These are phyloP conservation scores for Lactarius vividus DNA, from an alignment of 768 basidiomycete species.

Conservation along the genomic window DNA sequence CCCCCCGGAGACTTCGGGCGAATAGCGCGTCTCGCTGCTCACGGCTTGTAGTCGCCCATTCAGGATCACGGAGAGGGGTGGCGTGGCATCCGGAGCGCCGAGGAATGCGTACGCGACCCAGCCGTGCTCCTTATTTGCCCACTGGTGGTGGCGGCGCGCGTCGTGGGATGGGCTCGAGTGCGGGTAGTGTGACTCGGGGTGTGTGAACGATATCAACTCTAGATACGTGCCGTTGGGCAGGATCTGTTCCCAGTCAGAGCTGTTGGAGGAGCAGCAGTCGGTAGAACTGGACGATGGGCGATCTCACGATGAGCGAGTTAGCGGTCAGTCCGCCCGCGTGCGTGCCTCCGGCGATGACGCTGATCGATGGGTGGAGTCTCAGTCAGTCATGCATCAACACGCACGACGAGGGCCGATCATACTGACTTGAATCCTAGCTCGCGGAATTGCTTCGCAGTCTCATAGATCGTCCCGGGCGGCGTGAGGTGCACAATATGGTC, in stretches of 20 bases:
- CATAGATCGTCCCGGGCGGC: slow-evolving; percentile 54
- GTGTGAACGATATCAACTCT: slow-evolving; percentile 66
- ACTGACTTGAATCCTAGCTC: slow-evolving; percentile 66
- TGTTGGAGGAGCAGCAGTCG: slow-evolving; percentile 5
- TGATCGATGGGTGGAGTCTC: slow-evolving; percentile 30
- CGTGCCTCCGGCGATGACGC: slow-evolving; percentile 64
- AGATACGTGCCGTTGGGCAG: slow-evolving; percentile 60
- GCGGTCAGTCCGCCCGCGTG: slow-evolving; percentile 62
- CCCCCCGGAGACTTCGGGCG: slow-evolving; percentile 49
- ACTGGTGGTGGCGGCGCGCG: slow-evolving; percentile 46
- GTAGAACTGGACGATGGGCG: not conserved
- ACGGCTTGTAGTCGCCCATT: slow-evolving; percentile 45
- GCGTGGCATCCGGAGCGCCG: slow-evolving; percentile 42
- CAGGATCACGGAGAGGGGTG: slow-evolving; percentile 49
- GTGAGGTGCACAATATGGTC: slow-evolving; percentile 77
- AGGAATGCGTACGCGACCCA: slow-evolving; percentile 71
- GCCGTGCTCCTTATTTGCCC: slow-evolving; percentile 54
- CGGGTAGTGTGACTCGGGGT: slow-evolving; percentile 53
- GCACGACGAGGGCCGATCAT: not conserved
- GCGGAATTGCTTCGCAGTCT: slow-evolving; percentile 50
- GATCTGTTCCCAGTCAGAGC: slow-evolving; percentile 36
- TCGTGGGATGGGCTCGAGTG: slow-evolving; percentile 45
- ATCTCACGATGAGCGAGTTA: slow-evolving; percentile 60
- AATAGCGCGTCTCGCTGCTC: slow-evolving; percentile 43
- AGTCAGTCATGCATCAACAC: not conserved